These are phyloP conservation scores for Phytophthora quininea DNA, from an alignment of 352 stramenopile species.

Conservation along the genomic window DNA sequence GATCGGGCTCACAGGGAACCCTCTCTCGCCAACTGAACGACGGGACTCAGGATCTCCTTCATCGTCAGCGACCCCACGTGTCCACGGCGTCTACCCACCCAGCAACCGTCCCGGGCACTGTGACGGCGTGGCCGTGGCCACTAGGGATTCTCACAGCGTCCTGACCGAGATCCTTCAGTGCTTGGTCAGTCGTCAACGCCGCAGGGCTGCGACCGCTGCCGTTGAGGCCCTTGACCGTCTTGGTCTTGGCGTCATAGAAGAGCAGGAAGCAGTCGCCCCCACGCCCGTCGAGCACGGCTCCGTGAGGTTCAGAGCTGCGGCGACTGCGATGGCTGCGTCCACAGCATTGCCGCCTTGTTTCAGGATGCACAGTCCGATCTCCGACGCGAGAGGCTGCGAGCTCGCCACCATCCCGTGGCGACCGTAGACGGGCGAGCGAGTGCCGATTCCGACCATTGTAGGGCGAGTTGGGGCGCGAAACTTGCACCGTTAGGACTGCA, in stretches of 20 bases:
- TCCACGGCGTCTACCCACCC: slow-evolving; percentile 93
- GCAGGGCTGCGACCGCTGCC: slow-evolving; percentile 89
- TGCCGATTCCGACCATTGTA: slow-evolving; percentile 59
- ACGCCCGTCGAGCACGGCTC: slow-evolving; percentile 84
- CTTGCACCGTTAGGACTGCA: slow-evolving; percentile 16
- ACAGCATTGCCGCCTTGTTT: slow-evolving; percentile 92
- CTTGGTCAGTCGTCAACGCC: slow-evolving; percentile 83
- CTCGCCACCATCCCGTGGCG: slow-evolving; percentile 92
- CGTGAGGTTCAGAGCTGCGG: slow-evolving; percentile 63
- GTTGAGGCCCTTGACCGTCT: slow-evolving; percentile 91
- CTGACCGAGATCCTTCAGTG: slow-evolving; percentile 44
- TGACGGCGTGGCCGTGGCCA: slow-evolving; percentile 73
- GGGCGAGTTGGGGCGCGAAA: background rate
- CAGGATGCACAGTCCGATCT: slow-evolving; percentile 92
- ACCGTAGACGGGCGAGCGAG: slow-evolving; percentile 89
- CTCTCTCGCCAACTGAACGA: slow-evolving; percentile 89
- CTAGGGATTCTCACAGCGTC: slow-evolving; percentile 45
- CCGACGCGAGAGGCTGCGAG: slow-evolving; percentile 94
- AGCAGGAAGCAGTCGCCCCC: slow-evolving; percentile 96
- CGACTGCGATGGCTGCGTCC: slow-evolving; percentile 87
- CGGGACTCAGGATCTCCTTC: slow-evolving; percentile 88
- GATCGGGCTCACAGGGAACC: slow-evolving; percentile 92
- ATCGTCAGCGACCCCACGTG: slow-evolving; percentile 84
- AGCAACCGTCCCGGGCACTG: slow-evolving; percentile 92
- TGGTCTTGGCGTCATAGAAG: slow-evolving; percentile 90